These are phyloP conservation scores for Pterula multifida DNA, from an alignment of 1,284 basidiomycete species.

Conservation along the genomic window DNA sequence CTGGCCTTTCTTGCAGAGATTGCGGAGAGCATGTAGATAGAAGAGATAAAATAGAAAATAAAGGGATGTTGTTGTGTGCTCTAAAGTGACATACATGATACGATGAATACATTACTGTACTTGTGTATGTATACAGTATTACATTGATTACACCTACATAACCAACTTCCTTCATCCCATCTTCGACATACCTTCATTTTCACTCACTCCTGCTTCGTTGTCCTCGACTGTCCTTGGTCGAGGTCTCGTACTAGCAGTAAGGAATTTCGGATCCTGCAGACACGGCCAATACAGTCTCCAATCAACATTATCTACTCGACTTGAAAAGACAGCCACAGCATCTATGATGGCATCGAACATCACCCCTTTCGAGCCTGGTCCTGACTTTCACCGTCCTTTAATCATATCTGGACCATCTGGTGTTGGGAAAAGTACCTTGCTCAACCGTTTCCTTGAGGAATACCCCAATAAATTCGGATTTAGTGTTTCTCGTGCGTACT, in stretches of 20 bases:
- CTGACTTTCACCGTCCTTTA: conserved; percentile 31
- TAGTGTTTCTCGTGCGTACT: conserved; percentile 77
- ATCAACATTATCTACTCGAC: too few relatives aligned
- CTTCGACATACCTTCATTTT: neutral
- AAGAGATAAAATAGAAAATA: neutral
- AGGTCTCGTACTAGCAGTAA: too few relatives aligned
- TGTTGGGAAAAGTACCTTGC: conserved; percentile 89
- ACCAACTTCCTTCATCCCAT: too few relatives aligned
- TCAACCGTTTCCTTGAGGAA: conserved; percentile 75
- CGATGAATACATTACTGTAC: too few relatives aligned
- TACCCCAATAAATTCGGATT: conserved; percentile 87
- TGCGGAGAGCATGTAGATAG: neutral
- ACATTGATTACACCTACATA: too few relatives aligned
- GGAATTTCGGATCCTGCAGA: too few relatives aligned
- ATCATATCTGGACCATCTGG: conserved; percentile 52
- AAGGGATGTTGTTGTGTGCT: too few relatives aligned
- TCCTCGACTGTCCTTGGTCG: too few relatives aligned
- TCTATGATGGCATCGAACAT: neutral
- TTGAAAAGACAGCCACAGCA: neutral
- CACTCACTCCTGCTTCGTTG: too few relatives aligned
- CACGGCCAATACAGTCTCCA: too few relatives aligned
- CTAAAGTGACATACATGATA: too few relatives aligned
- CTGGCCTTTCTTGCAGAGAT: neutral
- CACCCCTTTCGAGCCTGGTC: conserved; percentile 5
- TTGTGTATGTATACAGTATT: neutral